These are phyloP conservation scores for Fusarium xylarioides DNA, from an alignment of 2,329 filamentous ascomycete species.

Conservation along the genomic window DNA sequence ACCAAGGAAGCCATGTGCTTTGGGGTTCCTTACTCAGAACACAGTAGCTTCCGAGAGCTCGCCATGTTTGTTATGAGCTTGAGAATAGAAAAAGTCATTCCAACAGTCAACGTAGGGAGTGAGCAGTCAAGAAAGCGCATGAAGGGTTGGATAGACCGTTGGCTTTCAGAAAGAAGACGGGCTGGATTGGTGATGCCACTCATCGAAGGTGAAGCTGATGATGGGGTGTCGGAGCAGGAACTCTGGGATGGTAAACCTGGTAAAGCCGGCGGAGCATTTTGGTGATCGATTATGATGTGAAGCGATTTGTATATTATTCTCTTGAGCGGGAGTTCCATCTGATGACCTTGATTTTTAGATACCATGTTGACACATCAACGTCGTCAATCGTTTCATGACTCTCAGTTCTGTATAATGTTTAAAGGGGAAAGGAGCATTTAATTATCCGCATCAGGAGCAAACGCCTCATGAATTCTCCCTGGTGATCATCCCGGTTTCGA, in stretches of 20 bases:
- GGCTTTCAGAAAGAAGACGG: constrained; percentile 66
- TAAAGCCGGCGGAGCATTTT: constrained; percentile 53
- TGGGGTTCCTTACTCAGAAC: constrained; percentile 94
- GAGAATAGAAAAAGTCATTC: constrained; percentile 87
- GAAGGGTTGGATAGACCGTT: constrained; percentile 72
- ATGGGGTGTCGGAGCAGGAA: constrained; percentile 37
- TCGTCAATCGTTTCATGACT: neutral
- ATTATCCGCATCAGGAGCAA: constrained; percentile 45
- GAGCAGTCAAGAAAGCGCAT: constrained; percentile 66
- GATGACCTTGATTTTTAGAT: neutral
- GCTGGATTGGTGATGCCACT: constrained; percentile 62
- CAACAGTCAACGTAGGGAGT: constrained; percentile 85
- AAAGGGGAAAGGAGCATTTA: constrained; percentile 33
- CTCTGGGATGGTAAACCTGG: constrained; percentile 53
- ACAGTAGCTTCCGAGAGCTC: constrained; percentile 92
- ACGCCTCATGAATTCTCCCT: constrained; percentile 35
- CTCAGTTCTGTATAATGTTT: neutral
- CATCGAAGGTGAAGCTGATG: constrained; percentile 51
- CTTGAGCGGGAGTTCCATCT: neutral
- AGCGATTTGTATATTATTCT: neutral
- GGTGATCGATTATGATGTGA: constrained; percentile 37
- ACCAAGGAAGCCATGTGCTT: constrained; percentile 86
- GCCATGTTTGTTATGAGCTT: constrained; percentile 92
- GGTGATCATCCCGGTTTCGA: constrained; percentile 31
- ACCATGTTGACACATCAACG: neutral